These are phyloP conservation scores for Pleurotus cornucopiae DNA, from an alignment of 768 basidiomycete species.

Conservation along the genomic window DNA sequence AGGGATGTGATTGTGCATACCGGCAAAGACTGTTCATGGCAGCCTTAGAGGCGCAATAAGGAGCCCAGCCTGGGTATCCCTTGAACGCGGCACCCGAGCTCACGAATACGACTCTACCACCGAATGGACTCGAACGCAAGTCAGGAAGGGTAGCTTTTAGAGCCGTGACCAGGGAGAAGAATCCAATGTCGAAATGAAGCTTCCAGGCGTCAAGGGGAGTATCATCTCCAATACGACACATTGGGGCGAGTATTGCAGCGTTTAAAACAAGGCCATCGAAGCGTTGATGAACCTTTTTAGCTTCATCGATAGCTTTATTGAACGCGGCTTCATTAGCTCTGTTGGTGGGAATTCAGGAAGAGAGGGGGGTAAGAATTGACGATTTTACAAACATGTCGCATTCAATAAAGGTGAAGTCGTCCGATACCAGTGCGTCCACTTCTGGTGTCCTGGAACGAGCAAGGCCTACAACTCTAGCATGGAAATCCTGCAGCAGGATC, in stretches of 20 bases:
- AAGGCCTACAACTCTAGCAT: constrained; percentile 69
- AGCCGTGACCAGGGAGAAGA: constrained; percentile 78
- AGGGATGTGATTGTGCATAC: constrained; percentile 28
- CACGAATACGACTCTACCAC: constrained; percentile 73
- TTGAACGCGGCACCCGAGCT: constrained; percentile 83
- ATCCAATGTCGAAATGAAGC: constrained; percentile 77
- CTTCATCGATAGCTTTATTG: constrained; percentile 50
- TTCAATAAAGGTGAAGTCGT: constrained; percentile 48
- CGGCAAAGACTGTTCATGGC: constrained; percentile 85
- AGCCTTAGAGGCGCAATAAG: constrained; percentile 83
- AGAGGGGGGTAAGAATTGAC: constrained; percentile 7
- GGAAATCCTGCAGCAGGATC: constrained; percentile 59
- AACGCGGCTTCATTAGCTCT: constrained; percentile 60
- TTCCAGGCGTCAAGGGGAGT: constrained; percentile 54
- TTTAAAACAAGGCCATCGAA: constrained; percentile 83
- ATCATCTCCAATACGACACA: constrained; percentile 53
- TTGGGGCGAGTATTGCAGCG: constrained; percentile 73
- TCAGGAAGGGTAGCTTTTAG: constrained; percentile 64
- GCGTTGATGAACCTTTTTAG: constrained; percentile 48
- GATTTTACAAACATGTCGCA: constrained; percentile 70
- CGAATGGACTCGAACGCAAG: constrained; percentile 52
- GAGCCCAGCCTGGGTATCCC: constrained; percentile 67
- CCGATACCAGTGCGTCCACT: constrained; percentile 45
- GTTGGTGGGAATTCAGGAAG: constrained; percentile 13
- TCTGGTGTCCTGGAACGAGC: constrained; percentile 70